Conservation (phyloP, 768 basidiomycete species). For the Kondoa subrosea region DNA sequence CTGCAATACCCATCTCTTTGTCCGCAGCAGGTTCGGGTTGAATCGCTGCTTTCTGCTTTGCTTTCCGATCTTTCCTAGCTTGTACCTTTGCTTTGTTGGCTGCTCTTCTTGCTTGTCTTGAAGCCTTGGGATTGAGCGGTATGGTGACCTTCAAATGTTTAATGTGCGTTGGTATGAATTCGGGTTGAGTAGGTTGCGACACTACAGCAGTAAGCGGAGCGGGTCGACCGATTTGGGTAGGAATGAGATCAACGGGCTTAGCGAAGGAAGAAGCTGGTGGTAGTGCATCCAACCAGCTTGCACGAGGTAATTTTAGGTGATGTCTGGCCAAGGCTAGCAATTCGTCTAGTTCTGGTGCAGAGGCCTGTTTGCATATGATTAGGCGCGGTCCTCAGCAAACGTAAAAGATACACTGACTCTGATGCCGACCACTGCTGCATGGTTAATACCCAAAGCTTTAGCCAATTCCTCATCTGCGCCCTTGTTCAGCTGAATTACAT, state of each 20-base stretch:
- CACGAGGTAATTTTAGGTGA: not conserved
- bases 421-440: not conserved
- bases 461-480: not conserved
- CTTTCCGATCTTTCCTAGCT: not conserved
- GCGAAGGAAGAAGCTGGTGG: not conserved
- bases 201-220: not conserved
- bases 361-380: not conserved
- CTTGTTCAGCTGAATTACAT: not conserved
- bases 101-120: not conserved
- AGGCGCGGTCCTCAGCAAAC: not conserved
- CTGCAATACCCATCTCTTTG: too few species aligned
- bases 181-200: not conserved
- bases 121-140: not conserved
- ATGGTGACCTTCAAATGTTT: not conserved
- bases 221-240: not conserved
- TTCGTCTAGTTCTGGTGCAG: not conserved
- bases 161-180: not conserved
- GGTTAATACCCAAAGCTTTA: not conserved
- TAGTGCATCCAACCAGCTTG: not conserved
- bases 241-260: not conserved
- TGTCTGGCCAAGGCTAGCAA: not conserved
- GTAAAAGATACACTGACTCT: not conserved
- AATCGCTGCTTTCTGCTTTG: not conserved
- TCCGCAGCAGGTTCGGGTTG: too few species aligned
- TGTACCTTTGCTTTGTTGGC: not conserved